Percentiles rank a stretch among this genome's conserved stretches.
phyloP scores from a whole-genome alignment of 257 asterid species.

The Mitragyna speciosa region DNA sequence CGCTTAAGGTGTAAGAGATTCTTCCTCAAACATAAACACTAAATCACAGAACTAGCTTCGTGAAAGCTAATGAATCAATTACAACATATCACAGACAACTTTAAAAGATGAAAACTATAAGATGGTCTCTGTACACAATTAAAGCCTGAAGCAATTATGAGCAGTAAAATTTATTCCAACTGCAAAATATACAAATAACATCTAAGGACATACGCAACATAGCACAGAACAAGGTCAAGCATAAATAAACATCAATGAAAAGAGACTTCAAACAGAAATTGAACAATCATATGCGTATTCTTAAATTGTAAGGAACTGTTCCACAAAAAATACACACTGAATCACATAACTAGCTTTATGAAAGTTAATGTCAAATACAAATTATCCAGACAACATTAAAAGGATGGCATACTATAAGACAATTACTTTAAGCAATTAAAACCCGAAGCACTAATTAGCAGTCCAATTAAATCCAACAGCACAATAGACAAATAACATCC shows the following conservation, averaged over 20 bases:
- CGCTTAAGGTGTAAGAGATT: neutral
- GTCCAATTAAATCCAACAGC: too few species aligned
- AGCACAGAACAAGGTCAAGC: neutral
- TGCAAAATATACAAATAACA: neutral
- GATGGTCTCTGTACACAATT: neutral
- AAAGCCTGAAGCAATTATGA: neutral
- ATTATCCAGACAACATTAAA: too few species aligned
- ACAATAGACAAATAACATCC: too few species aligned
- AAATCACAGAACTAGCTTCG: neutral
- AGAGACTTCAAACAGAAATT: slow-evolving; percentile 3
- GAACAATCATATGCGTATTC: too few species aligned
- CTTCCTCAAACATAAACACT: neutral
- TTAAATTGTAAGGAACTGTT: too few species aligned
- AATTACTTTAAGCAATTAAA: too few species aligned
- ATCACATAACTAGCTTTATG: too few species aligned
- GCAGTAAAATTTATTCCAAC: neutral
- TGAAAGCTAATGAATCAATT: neutral
- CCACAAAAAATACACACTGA: too few species aligned
- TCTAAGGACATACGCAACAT: neutral
- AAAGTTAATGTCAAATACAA: too few species aligned
- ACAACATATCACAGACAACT: neutral
- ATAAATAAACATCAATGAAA: neutral
- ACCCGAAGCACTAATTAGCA: too few species aligned
- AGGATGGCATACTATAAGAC: too few species aligned
- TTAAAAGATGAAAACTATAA: neutral